These are phyloP conservation scores for Syncephalastrum racemosum DNA, from an alignment of 371 early-diverging fungal species.

Conservation along the genomic window DNA sequence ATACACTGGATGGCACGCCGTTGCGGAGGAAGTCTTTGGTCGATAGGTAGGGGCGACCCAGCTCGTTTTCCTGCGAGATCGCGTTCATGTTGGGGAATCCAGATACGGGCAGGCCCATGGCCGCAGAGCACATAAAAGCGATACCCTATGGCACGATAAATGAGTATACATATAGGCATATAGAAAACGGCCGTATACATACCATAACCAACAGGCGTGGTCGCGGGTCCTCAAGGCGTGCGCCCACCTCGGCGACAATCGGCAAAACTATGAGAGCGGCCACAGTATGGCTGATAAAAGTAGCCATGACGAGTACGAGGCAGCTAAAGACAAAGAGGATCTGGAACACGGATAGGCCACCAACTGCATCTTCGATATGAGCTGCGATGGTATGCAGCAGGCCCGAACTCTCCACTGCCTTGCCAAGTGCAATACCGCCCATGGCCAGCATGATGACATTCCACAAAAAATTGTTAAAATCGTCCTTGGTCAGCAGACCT, in stretches of 20 bases:
- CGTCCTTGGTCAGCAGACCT: slow-evolving; percentile 79
- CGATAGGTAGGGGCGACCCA: slow-evolving; percentile 70
- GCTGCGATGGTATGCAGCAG: slow-evolving; percentile 77
- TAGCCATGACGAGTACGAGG: slow-evolving; percentile 78
- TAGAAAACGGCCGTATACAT: slow-evolving; percentile 4
- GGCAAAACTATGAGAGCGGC: slow-evolving; percentile 84
- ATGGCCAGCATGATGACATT: slow-evolving; percentile 84
- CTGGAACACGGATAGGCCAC: slow-evolving; percentile 61
- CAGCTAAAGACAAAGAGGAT: slow-evolving; percentile 69
- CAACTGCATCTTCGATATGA: slow-evolving; percentile 62
- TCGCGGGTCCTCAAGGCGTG: slow-evolving; percentile 80
- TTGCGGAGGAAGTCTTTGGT: slow-evolving; percentile 71
- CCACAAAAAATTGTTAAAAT: slow-evolving; percentile 78
- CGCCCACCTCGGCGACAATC: slow-evolving; percentile 77
- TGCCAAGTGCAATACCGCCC: slow-evolving; percentile 86
- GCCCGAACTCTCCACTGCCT: slow-evolving; percentile 78
- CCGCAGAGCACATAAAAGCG: slow-evolving; percentile 75
- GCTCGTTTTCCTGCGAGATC: slow-evolving; percentile 71
- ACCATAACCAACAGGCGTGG: slow-evolving; percentile 89
- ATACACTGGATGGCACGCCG: slow-evolving; percentile 62
- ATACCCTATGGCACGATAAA: slow-evolving; percentile 50
- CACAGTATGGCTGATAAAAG: slow-evolving; percentile 96
- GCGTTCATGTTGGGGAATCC: slow-evolving; percentile 89
- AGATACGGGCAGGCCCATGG: slow-evolving; percentile 81
- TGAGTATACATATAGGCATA: too few species aligned